phyloP scores from a whole-genome alignment of 495 filamentous ascomycete species.

The Aspergillus incahuasiensis region DNA sequence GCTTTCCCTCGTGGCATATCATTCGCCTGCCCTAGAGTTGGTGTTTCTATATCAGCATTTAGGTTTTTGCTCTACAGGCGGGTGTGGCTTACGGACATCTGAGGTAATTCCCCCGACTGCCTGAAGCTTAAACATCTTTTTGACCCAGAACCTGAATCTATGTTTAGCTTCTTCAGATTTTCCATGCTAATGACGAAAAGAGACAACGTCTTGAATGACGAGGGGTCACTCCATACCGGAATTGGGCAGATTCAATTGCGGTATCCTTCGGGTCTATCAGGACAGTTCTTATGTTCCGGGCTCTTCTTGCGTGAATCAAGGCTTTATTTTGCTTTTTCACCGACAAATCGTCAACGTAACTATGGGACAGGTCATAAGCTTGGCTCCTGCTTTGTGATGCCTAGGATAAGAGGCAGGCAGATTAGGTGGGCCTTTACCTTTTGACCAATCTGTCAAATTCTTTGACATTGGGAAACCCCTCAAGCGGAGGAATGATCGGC shows the following conservation, averaged over 20 bases:
- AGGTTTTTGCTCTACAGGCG: background rate
- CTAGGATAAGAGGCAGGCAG: background rate
- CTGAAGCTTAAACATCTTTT: conserved; percentile 56
- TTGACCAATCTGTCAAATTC: conserved; percentile 53
- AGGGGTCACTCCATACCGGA: conserved; percentile 34
- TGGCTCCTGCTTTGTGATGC: background rate
- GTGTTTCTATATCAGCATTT: conserved; percentile 13
- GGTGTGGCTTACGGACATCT: conserved; percentile 28
- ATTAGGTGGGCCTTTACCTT: conserved; percentile 29
- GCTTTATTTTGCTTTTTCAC: conserved; percentile 58
- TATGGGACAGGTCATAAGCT: conserved; percentile 14
- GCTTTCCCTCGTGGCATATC: conserved; percentile 57
- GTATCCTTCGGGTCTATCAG: conserved; percentile 53
- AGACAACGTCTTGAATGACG: background rate
- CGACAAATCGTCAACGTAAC: conserved; percentile 49
- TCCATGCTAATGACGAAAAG: background rate
- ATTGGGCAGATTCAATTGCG: conserved; percentile 55
- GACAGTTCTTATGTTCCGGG: conserved; percentile 51
- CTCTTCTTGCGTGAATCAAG: conserved; percentile 50
- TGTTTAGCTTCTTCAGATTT: conserved; percentile 11
- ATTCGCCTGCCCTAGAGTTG: conserved; percentile 34
- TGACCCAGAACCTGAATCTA: conserved; percentile 50
- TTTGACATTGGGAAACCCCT: conserved; percentile 49
- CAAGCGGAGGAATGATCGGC: conserved; percentile 37
- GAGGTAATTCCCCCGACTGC: conserved; percentile 31